A percentile compares a stretch with the other conserved stretches of the same genome.
Conservation (phyloP, 805 yeast genomes). For the Sugiyamaella smithiae region DNA sequence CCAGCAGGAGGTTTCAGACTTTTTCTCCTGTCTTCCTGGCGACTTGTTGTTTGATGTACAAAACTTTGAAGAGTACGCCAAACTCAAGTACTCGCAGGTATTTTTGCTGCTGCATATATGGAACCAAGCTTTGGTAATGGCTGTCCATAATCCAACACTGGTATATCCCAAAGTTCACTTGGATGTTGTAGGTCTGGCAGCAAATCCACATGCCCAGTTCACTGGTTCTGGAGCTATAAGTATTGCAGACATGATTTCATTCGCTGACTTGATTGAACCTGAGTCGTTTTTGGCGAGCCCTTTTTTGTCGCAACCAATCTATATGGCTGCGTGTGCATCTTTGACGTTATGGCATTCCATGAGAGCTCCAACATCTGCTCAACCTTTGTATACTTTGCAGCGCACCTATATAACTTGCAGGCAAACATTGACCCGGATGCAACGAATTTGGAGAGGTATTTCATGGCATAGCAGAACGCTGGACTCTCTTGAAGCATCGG, state of each 20-base stretch:
- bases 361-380: constrained; percentile 19
- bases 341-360: constrained; percentile 25
- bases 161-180: constrained; percentile 28
- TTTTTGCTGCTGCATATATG: constrained; percentile 28
- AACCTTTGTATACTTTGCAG: constrained; percentile 19
- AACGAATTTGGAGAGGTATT: constrained; percentile 28
- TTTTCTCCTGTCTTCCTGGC: constrained; percentile 25
- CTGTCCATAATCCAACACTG: constrained; percentile 29
- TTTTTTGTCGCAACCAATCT: constrained; percentile 28
- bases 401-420: constrained; percentile 27
- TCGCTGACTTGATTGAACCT: constrained; percentile 29
- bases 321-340: constrained; percentile 31
- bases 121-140: constrained; percentile 32
- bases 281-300: constrained; percentile 29
- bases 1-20: constrained; percentile 27
- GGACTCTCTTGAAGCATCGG: constrained; percentile 29
- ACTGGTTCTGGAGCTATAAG: constrained; percentile 31
- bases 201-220: constrained; percentile 24
- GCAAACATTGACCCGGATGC: constrained; percentile 24
- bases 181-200: constrained; percentile 21
- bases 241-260: constrained; percentile 30
- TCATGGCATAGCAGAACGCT: constrained; percentile 29
- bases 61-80: constrained; percentile 28
- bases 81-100: constrained; percentile 26
- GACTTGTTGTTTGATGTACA: constrained; percentile 29